Evolutionary conservation across 1,284 basidiomycete genomes (phyloP), one percentile per base, ranked within the genome.

Genomic region (Volvariella volvacea): DNA sequence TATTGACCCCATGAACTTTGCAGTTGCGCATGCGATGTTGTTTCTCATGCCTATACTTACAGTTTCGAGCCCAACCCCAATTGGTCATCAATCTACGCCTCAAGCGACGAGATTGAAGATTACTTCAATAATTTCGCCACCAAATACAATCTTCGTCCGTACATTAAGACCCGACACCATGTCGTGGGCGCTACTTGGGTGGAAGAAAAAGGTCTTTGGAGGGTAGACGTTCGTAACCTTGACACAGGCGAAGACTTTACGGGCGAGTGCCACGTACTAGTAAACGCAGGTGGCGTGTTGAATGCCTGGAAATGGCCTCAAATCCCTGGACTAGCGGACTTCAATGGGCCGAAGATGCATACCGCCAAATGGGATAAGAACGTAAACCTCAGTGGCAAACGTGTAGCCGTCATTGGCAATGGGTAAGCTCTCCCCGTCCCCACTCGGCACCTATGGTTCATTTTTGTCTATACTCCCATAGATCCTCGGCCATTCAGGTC

Each of bases 321-420:
- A 34, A 68, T 76, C 25, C 54, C 62, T 2, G 75, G 73, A 10
- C 48, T 72, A 17, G 53, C 66, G 4, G 55, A 57, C 60, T 67
- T 56, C 57, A 64, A 70, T 44, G 76, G 74, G 1, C 46, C 52
- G 6, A 55, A 71, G 19, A 58, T 73, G 39, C 77, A 79, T 53
- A 75, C 71, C 1, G 71, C 71, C 1, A 54, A 55, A 8, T 78
- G 71, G 67, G 62, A 71, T 32, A 49, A 58, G 4, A 58, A 60
- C 8, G 55, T 74, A 28, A 60, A 71, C 45, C 59, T 73, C 19
- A 58, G 53, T 6, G 64, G 61, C 17, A 74, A 74, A 51, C 61
- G 60, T 33, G 66, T 76, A 2, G 73, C 68, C 2, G 55, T 78
- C 15, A 63, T 78, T 43, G 76, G 76, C 7, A 74, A 70, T 42